Base-by-base conservation (phyloP, 345 rosid species). In the Eucalyptus grandis region DNA sequence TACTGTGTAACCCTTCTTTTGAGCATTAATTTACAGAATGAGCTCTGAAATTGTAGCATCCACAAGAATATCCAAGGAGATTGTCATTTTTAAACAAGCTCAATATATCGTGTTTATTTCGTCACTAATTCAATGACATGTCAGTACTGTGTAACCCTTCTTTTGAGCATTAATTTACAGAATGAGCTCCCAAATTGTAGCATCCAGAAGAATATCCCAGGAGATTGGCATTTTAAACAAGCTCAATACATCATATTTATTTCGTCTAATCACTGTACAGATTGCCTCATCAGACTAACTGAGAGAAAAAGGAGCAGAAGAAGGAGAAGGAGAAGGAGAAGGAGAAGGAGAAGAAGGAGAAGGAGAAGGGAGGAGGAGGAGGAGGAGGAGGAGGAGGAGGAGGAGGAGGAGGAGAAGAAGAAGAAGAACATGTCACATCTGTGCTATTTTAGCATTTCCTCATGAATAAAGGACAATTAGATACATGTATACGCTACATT, bases 281-380 rank as follows among this genome's bases (percentile, higher is more conserved):
- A 77, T 72, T 10, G 83, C 83, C 83, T 77, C 27, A 21, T 77
- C 27, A 77, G 83, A 77, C 83, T 77, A 77, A 40, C 43, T 40
- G 43, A 40, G 43, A 22, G 17, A 62, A 62, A 14, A 30, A 27
- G 7, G 44, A n/a, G 12, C 2, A n/a, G n/a, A n/a, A n/a, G n/a
- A n/a, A n/a, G n/a, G n/a, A n/a, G n/a, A 49, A 5, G 9, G 3
- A 2, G 7, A 54, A 56, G 9, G 1, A 11, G 5, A 7, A 65
- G 14, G 10, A 12, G 5, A 40, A 40, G 43, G 43, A 40, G 5
- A 60, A 31, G 11, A 17, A 69, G 44, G 5, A 34, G 19, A 3
- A 51, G 21, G 3, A 6, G 8, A 5, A 60, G 30, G 5, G 7
- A 54, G 24, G 8, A 56, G 9, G 3, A 11, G 5, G 6, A 65